Evolutionary conservation across 805 yeast genomes (phyloP), one percentile per base, ranked within the genome.

Genomic region (Starmerella gropengiesseri): DNA sequence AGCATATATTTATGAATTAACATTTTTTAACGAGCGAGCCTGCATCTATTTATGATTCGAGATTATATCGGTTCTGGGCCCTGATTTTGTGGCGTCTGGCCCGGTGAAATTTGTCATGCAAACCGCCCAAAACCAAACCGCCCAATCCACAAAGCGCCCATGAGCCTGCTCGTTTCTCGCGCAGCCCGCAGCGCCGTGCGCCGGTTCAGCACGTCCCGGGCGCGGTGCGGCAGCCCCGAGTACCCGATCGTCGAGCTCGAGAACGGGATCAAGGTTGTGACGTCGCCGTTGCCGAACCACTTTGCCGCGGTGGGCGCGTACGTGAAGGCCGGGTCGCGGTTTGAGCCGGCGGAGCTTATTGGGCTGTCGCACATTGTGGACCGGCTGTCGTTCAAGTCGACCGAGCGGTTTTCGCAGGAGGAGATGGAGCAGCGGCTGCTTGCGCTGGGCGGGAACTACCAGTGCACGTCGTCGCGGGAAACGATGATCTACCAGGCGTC

Each of bases 401-500:
- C 67, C 1, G 41, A 41, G 31, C 43, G 46, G 17, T 47, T 52
- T 44, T 54, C 73, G 1, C 87, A 84, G 2, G 63, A 69, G 32
- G 71, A 79, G 40, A 82, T 91, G 84, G 70, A 82, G 51, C 80
- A 80, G 50, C 71, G 71, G 17, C 66, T 91, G 48, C 86, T 85
- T 44, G 68, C 74, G 28, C 62, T 91, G 45, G 98, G 98, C 37
- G 98, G 97, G 12, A 89, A 86, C 60, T 86, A 81, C 62, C 87
- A 84, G 76, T 82, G 94, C 57, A 80, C 94, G 1, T 81, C 95
- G 0, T 82, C 93, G 7, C 71, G 98, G 56, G 98, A 91, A 61
- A 74, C 93, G 4, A 71, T 89, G 67, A 75, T 89, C 65, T 91
- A 91, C 61, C 97, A 91, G 62, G 93, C 96, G 1, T 79, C 94